phyloP scores from a whole-genome alignment of 768 basidiomycete species.

The Serendipita sp. region DNA sequence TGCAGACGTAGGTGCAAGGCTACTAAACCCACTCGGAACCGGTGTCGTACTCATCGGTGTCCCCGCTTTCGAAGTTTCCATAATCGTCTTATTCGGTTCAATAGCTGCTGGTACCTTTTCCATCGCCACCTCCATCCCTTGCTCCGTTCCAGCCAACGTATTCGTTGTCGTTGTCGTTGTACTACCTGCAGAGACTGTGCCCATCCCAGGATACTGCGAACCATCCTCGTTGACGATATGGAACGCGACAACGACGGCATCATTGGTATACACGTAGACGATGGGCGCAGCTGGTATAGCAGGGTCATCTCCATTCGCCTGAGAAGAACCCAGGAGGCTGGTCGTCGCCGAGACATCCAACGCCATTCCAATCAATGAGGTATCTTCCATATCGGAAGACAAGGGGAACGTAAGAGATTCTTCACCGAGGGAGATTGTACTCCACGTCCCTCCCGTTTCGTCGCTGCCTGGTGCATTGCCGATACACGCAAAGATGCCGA shows the following conservation, averaged over 20 bases:
- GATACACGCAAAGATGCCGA: constrained; percentile 28
- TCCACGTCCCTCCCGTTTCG: constrained; percentile 22
- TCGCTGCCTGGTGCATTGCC: constrained; percentile 13
- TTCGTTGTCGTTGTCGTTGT: constrained; percentile 11
- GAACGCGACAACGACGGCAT: constrained; percentile 66
- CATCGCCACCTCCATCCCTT: constrained; percentile 5
- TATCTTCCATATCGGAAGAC: constrained; percentile 53
- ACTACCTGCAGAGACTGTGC: constrained; percentile 10
- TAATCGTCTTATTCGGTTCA: constrained; percentile 3
- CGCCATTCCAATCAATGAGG: constrained; percentile 45
- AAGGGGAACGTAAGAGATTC: constrained; percentile 43
- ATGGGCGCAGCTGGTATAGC: constrained; percentile 32
- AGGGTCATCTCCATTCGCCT: constrained; percentile 29
- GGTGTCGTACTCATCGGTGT: constrained; percentile 5
- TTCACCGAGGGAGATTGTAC: constrained; percentile 32
- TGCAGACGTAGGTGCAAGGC: not conserved
- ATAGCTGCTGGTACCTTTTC: not conserved
- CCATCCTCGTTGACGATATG: constrained; percentile 41
- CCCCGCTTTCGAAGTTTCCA: constrained; percentile 10
- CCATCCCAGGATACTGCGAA: constrained; percentile 40
- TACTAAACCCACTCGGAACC: not conserved
- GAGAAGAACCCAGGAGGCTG: constrained; percentile 21
- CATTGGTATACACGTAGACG: constrained; percentile 59
- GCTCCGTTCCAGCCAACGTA: not conserved
- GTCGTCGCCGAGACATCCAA: constrained; percentile 42